Evolutionary conservation across 768 basidiomycete species (phyloP).

Genomic region (Lactifluus subvellereus): DNA sequence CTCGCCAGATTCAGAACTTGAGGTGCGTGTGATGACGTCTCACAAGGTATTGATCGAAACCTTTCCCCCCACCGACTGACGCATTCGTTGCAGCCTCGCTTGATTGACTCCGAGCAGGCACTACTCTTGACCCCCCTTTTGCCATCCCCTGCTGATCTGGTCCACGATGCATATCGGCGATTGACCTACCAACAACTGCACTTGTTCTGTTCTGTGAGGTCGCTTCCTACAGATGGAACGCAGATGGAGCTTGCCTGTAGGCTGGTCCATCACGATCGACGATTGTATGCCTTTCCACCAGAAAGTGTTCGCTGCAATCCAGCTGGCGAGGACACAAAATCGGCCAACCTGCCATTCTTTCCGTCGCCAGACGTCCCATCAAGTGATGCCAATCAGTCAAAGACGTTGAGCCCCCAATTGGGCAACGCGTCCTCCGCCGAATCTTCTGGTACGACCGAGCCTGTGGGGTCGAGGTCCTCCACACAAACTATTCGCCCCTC

Average conservation of each 20-base stretch:
- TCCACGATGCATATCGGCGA: slow-evolving; percentile 64
- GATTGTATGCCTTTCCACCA: slow-evolving; percentile 59
- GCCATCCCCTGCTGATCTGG: slow-evolving; percentile 34
- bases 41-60: background rate
- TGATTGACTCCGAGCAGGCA: background rate
- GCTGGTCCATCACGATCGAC: slow-evolving; percentile 68
- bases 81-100: background rate
- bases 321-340: slow-evolving; percentile 4
- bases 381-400: background rate
- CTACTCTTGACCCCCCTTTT: background rate
- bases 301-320: slow-evolving; percentile 25
- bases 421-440: background rate
- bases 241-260: slow-evolving; percentile 62
- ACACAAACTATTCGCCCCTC: slow-evolving; percentile 25
- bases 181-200: slow-evolving; percentile 62
- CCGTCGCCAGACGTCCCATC: background rate
- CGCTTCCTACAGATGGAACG: slow-evolving; percentile 58
- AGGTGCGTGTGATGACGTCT: slow-evolving; percentile 7
- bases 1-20: slow-evolving; percentile 11
- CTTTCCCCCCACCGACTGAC: background rate
- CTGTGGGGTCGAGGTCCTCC: background rate
- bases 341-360: background rate
- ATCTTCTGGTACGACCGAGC: background rate
- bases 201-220: slow-evolving; percentile 69
- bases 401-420: background rate